These are phyloP conservation scores for Solanum tacnaense DNA, from an alignment of 257 asterid genomes.

Conservation along the genomic window DNA sequence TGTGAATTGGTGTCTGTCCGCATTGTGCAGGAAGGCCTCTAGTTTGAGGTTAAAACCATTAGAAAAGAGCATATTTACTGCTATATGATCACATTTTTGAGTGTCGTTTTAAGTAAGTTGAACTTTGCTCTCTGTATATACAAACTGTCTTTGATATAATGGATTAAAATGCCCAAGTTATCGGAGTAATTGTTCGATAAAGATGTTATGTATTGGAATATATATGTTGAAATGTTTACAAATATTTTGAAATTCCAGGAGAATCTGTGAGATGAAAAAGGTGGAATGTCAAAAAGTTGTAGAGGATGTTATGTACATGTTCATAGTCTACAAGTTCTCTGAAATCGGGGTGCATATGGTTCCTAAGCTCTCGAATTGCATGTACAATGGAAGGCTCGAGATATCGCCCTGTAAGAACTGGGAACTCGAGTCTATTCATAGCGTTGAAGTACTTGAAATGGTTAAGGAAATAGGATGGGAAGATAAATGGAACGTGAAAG, in stretches of 20 bases:
- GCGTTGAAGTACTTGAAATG: slow-evolving; percentile 52
- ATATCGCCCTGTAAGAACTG: slow-evolving; percentile 65
- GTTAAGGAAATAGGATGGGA: slow-evolving; percentile 50
- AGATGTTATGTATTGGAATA: too few relatives aligned
- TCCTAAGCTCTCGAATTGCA: slow-evolving; percentile 62
- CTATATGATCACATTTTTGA: too few relatives aligned
- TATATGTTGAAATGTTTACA: not conserved
- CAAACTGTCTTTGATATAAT: too few relatives aligned
- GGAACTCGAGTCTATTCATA: slow-evolving; percentile 78
- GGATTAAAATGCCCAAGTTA: too few relatives aligned
- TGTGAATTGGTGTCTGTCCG: too few relatives aligned
- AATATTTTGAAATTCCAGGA: slow-evolving; percentile 45
- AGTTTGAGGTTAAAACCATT: too few relatives aligned
- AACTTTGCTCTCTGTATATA: too few relatives aligned
- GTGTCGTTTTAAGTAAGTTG: too few relatives aligned
- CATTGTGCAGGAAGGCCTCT: too few relatives aligned
- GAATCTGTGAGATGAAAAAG: slow-evolving; percentile 47
- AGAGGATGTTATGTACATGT: slow-evolving; percentile 67
- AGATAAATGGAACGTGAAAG: slow-evolving; percentile 28
- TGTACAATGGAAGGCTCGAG: slow-evolving; percentile 62
- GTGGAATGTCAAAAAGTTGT: slow-evolving; percentile 48
- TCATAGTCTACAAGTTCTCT: slow-evolving; percentile 39
- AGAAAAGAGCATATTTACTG: too few relatives aligned
- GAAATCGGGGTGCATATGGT: slow-evolving; percentile 61
- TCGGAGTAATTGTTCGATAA: too few relatives aligned